A percentile compares a stretch with the other conserved stretches of the same genome.
Evolutionary conservation across 768 basidiomycete genomes (phyloP).

Genomic region (Hygrocybe punicea): DNA sequence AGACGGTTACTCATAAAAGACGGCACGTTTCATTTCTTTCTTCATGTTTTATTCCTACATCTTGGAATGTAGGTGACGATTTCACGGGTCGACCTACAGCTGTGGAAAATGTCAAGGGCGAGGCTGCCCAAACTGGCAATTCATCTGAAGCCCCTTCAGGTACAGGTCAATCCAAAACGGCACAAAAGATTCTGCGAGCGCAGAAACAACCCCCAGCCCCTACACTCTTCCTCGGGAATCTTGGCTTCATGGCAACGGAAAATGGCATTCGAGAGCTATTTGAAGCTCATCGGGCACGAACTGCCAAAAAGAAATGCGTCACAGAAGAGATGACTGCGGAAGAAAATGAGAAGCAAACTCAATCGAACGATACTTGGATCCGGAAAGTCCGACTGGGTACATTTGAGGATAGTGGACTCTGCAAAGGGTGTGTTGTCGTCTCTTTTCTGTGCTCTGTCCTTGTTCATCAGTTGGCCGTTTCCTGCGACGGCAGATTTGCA

Average conservation of each 20-base stretch:
- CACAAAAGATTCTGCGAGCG: conserved; percentile 67
- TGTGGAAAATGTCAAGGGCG: conserved; percentile 28
- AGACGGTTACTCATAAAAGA: conserved; percentile 91
- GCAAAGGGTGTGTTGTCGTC: conserved; percentile 76
- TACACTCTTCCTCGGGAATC: conserved; percentile 90
- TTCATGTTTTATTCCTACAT: conserved; percentile 1
- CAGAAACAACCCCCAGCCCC: conserved; percentile 84
- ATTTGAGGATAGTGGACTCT: conserved; percentile 91
- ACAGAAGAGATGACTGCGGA: conserved; percentile 30
- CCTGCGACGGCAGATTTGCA: conserved; percentile 61
- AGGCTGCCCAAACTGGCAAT: conserved; percentile 22
- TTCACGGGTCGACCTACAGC: conserved; percentile 67
- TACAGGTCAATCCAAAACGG: conserved; percentile 56
- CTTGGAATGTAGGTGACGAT: conserved; percentile 55
- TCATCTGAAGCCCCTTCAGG: conserved; percentile 30
- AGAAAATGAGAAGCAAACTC: conserved; percentile 1
- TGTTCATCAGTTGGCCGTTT: neutral
- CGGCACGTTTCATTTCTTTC: conserved; percentile 44
- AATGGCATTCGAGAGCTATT: conserved; percentile 69
- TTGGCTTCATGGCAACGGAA: conserved; percentile 87
- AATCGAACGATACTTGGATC: conserved; percentile 51
- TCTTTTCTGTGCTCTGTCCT: neutral
- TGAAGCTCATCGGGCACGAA: conserved; percentile 53
- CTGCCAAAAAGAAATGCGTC: conserved; percentile 30
- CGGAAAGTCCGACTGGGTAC: conserved; percentile 90